Percentiles rank a stretch among this genome's conserved stretches.
Conservation (phyloP, 441 rosid species). For the Isatis lusitanica region DNA sequence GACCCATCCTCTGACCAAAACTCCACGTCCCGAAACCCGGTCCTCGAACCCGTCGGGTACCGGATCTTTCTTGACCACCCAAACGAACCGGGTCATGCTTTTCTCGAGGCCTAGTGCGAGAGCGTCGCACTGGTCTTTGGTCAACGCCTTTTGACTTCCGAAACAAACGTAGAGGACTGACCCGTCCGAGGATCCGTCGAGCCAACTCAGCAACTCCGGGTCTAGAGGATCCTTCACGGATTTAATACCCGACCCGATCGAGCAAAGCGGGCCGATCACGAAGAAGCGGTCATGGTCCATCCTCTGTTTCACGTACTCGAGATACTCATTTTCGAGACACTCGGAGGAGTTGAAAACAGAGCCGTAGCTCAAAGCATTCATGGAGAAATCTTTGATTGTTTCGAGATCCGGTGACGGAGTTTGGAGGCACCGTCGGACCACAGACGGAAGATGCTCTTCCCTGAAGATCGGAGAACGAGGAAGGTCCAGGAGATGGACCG, state of each 20-base stretch:
- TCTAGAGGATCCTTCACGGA: neutral
- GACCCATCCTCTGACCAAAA: constrained; percentile 50
- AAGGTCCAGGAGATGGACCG: constrained; percentile 37
- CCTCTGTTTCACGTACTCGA: constrained; percentile 37
- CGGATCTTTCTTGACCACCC: constrained; percentile 50
- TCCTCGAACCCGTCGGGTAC: constrained; percentile 35
- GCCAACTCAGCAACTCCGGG: constrained; percentile 40
- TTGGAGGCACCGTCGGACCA: constrained; percentile 30
- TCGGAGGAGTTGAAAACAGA: constrained; percentile 43
- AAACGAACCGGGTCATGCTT: constrained; percentile 49
- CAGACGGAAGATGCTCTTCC: constrained; percentile 49
- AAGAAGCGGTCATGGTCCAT: constrained; percentile 44
- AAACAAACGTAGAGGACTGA: constrained; percentile 59
- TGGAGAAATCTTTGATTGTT: constrained; percentile 28
- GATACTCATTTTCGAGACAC: constrained; percentile 40
- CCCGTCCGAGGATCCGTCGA: constrained; percentile 43
- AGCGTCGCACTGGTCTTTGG: constrained; percentile 42
- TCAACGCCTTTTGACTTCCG: constrained; percentile 55
- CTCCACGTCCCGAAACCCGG: constrained; percentile 41
- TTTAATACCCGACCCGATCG: constrained; percentile 33
- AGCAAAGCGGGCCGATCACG: constrained; percentile 49
- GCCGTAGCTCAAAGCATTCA: constrained; percentile 44
- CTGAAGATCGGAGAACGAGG: constrained; percentile 48
- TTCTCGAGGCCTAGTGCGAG: constrained; percentile 47
- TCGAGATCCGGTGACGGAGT: constrained; percentile 32